Percentiles rank a stretch among this genome's conserved stretches.
Evolutionary conservation across 2,329 filamentous ascomycete genomes (phyloP).

Genomic region (Aspergillus novofumigatus): DNA sequence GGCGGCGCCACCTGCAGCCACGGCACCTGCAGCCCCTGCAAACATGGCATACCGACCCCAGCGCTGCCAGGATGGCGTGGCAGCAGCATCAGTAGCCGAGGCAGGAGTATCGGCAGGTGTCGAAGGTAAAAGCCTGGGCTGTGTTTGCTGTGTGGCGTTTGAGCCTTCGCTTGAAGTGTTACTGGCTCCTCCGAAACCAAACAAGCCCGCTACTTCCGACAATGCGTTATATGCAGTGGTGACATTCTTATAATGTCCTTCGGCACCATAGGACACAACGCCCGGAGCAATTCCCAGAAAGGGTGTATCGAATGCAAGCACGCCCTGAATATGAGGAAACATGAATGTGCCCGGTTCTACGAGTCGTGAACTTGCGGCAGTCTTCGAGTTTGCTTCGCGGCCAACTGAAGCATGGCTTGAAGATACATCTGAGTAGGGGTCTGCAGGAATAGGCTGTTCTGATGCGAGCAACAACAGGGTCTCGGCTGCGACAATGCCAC

Average conservation of each 20-base stretch:
- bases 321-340: conserved; percentile 88
- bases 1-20: conserved; percentile 75
- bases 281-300: conserved; percentile 56
- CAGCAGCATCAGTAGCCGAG: conserved; percentile 43
- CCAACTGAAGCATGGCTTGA: conserved; percentile 2
- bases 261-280: conserved; percentile 58
- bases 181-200: conserved; percentile 58
- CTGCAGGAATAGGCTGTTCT: conserved; percentile 52
- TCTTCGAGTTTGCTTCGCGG: conserved; percentile 1
- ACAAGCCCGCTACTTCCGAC: conserved; percentile 58
- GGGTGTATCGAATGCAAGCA: conserved; percentile 91
- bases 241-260: conserved; percentile 77
- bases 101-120: conserved; percentile 29
- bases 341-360: conserved; percentile 55
- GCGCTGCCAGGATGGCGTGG: conserved; percentile 60
- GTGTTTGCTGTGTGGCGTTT: conserved; percentile 8
- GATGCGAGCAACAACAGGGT: conserved; percentile 71
- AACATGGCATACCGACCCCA: conserved; percentile 85
- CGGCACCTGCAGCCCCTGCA: conserved; percentile 74
- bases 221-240: conserved; percentile 65
- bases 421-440: conserved; percentile 24
- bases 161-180: conserved; percentile 12
- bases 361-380: conserved; percentile 13
- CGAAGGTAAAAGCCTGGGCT: conserved; percentile 20
- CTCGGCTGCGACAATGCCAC: conserved; percentile 91